A percentile compares a stretch with the other conserved stretches of the same genome.
Evolutionary conservation across 2,329 filamentous ascomycete species (phyloP).

Genomic region (Pyricularia sp.): DNA sequence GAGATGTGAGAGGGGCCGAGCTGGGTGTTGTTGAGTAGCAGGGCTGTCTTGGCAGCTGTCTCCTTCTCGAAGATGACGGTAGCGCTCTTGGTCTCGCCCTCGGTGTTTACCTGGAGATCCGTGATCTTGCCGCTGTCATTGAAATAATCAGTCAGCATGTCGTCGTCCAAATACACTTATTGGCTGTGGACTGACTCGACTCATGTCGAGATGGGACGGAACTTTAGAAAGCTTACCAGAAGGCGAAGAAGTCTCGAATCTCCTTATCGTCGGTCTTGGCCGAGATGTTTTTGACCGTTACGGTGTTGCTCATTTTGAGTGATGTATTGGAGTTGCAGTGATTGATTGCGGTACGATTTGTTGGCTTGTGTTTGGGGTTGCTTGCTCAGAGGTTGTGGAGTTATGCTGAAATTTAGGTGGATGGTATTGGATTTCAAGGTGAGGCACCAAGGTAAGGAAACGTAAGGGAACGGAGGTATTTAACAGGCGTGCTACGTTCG

Average conservation of each 20-base stretch:
- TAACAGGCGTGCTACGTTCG: neutral
- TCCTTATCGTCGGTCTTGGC: slow-evolving; percentile 77
- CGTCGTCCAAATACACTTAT: neutral
- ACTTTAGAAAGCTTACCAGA: slow-evolving; percentile 51
- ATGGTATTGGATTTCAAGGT: neutral
- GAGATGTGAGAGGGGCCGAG: slow-evolving; percentile 80
- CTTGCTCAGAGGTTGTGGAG: neutral
- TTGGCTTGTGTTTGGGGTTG: neutral
- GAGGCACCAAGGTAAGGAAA: neutral
- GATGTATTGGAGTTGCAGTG: slow-evolving; percentile 3
- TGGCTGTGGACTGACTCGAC: neutral
- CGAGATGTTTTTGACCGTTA: slow-evolving; percentile 81
- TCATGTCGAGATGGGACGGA: neutral
- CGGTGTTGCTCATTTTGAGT: slow-evolving; percentile 12
- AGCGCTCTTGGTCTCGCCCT: slow-evolving; percentile 66
- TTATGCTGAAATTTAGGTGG: neutral
- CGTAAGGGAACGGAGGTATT: neutral
- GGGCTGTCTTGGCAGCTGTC: slow-evolving; percentile 91
- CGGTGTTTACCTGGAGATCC: slow-evolving; percentile 63
- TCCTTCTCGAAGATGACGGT: slow-evolving; percentile 96
- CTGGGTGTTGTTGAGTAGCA: slow-evolving; percentile 94
- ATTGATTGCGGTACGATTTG: neutral
- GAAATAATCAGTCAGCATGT: neutral
- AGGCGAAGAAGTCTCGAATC: slow-evolving; percentile 95
- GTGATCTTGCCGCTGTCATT: slow-evolving; percentile 75